Evolutionary conservation across 306 rosid species (phyloP).

Genomic region (Prunus campanulata): DNA sequence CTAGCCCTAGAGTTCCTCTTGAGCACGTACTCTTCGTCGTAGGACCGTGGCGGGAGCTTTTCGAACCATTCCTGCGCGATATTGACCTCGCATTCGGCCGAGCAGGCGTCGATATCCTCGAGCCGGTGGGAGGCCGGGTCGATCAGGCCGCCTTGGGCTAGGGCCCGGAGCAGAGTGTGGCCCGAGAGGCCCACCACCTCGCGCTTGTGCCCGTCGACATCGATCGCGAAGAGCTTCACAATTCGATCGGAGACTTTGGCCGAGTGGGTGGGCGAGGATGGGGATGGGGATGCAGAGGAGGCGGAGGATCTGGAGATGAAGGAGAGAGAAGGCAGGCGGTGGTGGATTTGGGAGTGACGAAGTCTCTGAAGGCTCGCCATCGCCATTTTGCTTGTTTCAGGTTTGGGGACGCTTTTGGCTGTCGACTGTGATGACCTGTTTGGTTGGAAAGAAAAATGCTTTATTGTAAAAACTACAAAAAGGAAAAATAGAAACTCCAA

Average conservation of each 20-base stretch:
- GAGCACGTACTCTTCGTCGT: conserved; percentile 84
- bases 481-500: not conserved
- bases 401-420: not conserved
- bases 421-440: not conserved
- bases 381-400: conserved; percentile 44
- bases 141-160: conserved; percentile 63
- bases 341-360: conserved; percentile 45
- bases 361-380: conserved; percentile 55
- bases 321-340: conserved; percentile 53
- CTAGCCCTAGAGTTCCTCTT: conserved; percentile 60
- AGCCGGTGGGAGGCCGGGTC: conserved; percentile 92
- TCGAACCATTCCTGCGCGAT: conserved; percentile 95
- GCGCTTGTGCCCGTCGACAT: conserved; percentile 63
- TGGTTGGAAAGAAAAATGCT: not conserved
- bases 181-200: conserved; percentile 73
- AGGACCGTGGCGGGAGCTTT: conserved; percentile 72
- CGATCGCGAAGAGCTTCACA: conserved; percentile 74
- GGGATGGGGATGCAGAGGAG: conserved; percentile 22
- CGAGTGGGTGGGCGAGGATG: conserved; percentile 28
- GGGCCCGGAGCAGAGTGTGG: conserved; percentile 79
- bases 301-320: conserved; percentile 52
- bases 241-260: conserved; percentile 76
- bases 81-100: conserved; percentile 87
- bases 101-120: conserved; percentile 91
- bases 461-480: not conserved